These are phyloP conservation scores for Fusarium clavum DNA, from an alignment of 2,329 filamentous ascomycete genomes.

Conservation along the genomic window DNA sequence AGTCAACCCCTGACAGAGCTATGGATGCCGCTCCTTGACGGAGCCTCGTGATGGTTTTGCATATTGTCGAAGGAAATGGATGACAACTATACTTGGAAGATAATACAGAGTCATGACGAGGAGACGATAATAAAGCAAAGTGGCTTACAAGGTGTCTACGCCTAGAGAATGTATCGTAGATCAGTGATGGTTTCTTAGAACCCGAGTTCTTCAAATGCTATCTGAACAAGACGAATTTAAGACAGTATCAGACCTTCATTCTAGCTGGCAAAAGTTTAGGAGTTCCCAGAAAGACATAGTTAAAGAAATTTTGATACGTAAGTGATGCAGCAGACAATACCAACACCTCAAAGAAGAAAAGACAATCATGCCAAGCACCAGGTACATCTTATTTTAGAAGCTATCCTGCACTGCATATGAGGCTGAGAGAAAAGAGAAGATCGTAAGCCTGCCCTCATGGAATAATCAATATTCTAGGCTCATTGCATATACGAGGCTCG, in stretches of 20 bases:
- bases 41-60: background rate
- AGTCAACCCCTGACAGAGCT: background rate
- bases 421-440: background rate
- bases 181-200: fast-evolving
- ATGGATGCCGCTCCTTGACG: background rate
- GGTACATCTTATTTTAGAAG: background rate
- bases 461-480: background rate
- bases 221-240: background rate
- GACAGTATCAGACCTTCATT: background rate
- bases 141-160: background rate
- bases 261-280: background rate
- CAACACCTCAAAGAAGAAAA: background rate
- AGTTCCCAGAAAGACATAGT: background rate
- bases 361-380: background rate
- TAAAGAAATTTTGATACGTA: background rate
- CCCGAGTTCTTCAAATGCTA: background rate
- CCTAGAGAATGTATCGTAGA: background rate
- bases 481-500: background rate
- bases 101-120: background rate
- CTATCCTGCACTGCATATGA: background rate
- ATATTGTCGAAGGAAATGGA: background rate
- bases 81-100: background rate
- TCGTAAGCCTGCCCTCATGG: background rate
- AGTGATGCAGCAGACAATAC: background rate
- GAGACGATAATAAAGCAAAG: background rate